phyloP scores from a whole-genome alignment of 2,329 filamentous ascomycete species.

The Onygenales sp. region DNA sequence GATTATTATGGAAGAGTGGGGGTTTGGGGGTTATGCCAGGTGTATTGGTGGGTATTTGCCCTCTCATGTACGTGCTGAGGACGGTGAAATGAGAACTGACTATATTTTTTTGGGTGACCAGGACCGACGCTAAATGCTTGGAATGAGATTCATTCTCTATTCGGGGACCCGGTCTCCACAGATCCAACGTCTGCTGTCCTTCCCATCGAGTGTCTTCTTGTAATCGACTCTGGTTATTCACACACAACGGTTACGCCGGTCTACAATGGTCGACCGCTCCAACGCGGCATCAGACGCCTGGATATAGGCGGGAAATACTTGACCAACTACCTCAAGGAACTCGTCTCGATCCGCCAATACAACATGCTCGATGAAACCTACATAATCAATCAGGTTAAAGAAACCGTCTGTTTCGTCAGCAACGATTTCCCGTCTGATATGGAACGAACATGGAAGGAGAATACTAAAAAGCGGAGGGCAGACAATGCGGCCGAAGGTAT shows the following conservation, averaged over 20 bases:
- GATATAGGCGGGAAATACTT: slow-evolving; percentile 88
- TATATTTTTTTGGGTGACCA: slow-evolving; percentile 22
- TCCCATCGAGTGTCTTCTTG: slow-evolving; percentile 71
- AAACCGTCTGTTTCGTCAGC: slow-evolving; percentile 75
- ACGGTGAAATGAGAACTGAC: not conserved
- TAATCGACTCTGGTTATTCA: slow-evolving; percentile 88
- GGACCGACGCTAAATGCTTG: slow-evolving; percentile 72
- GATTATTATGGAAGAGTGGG: slow-evolving; percentile 95
- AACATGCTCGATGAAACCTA: slow-evolving; percentile 92
- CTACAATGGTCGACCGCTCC: slow-evolving; percentile 68
- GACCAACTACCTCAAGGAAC: slow-evolving; percentile 83
- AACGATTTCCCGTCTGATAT: slow-evolving; percentile 67
- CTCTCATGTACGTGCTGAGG: too few relatives aligned
- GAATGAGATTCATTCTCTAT: slow-evolving; percentile 62
- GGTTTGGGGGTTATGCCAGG: slow-evolving; percentile 77
- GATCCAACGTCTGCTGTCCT: slow-evolving; percentile 31
- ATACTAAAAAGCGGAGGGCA: slow-evolving; percentile 34
- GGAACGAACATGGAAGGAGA: slow-evolving; percentile 75
- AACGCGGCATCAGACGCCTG: slow-evolving; percentile 71
- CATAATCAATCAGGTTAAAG: slow-evolving; percentile 94
- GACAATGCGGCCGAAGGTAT: slow-evolving; percentile 35
- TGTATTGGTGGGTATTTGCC: slow-evolving; percentile 50
- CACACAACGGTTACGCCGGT: slow-evolving; percentile 86
- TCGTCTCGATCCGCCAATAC: slow-evolving; percentile 84
- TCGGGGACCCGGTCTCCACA: slow-evolving; percentile 46